Evolutionary conservation across 805 yeast genomes (phyloP), one percentile per base, ranked within the genome.

Genomic region (Pichia deserticola): DNA sequence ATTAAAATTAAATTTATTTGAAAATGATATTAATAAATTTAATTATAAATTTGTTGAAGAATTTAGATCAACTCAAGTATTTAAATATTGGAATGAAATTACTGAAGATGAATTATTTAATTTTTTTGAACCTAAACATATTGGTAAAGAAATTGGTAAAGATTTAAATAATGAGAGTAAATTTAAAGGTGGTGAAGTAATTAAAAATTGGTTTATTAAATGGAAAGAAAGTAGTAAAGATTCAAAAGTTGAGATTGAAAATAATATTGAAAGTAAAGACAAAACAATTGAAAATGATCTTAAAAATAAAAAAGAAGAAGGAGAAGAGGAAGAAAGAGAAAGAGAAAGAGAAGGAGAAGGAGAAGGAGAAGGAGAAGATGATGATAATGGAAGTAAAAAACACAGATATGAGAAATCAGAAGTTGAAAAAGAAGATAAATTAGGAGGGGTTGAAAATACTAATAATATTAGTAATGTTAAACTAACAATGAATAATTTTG

Each of bases 91-190:
- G 63, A 71, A 79, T 54, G 56, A 60, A 29, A 65, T 64, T 45
- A 84, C 90, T 0, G 90, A 84, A 59, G 84, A 81, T 59, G 86
- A 86, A 57, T 64, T 85, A 36, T 85, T 84, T 63, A 68, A 65
- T 47, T 65, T 67, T 44, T 67, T 67, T 48, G 68, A 64, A 47
- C 70, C 71, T 3, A 57, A 52, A 41, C 70, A 66, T 48, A 59
- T 57, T 8, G 57, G 61, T 15, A 43, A 35, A 13, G 57, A 52
- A 7, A 39, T 50, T 28, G 35, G 20, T 15, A 42, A 35, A 38
- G 20, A 39, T n/a, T 38, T 42, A 8, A 40, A 55, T 12, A 28
- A 29, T n/a, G 54, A 51, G n/a, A 50, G 37, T 40, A 40, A 37
- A 13, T 34, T 38, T 5, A 51, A 35, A 34, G 44, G 45, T 5